Percentiles rank a stretch among this genome's conserved stretches.
phyloP scores from a whole-genome alignment of 2,329 filamentous ascomycete genomes.

The Fusarium sp. region DNA sequence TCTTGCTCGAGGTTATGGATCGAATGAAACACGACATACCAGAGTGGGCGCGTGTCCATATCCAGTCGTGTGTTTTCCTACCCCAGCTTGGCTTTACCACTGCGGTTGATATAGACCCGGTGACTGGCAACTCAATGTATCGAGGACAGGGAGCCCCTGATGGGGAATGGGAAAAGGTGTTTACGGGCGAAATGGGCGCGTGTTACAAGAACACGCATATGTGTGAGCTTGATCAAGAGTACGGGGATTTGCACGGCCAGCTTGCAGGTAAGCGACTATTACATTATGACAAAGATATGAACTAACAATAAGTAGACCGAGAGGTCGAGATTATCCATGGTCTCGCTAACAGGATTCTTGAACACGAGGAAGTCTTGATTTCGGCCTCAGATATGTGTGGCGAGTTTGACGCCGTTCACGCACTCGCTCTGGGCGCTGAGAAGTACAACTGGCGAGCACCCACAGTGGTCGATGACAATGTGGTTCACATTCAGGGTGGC shows the following conservation, averaged over 20 bases:
- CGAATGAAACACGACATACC: slow-evolving; percentile 71
- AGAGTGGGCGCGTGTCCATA: slow-evolving; percentile 59
- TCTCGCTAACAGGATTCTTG: slow-evolving; percentile 73
- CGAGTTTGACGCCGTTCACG: slow-evolving; percentile 84
- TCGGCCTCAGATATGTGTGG: slow-evolving; percentile 80
- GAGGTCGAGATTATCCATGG: slow-evolving; percentile 89
- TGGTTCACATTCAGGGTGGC: slow-evolving; percentile 77
- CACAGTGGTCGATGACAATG: slow-evolving; percentile 71
- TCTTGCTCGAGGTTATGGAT: slow-evolving; percentile 72
- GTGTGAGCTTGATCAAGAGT: slow-evolving; percentile 77
- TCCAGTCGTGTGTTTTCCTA: slow-evolving; percentile 84
- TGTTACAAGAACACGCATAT: slow-evolving; percentile 91
- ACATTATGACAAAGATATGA: not conserved
- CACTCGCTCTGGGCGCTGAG: slow-evolving; percentile 77
- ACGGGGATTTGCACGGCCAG: slow-evolving; percentile 83
- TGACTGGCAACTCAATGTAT: slow-evolving; percentile 65
- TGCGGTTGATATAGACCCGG: slow-evolving; percentile 64
- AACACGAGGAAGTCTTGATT: slow-evolving; percentile 70
- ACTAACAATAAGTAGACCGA: slow-evolving; percentile 63
- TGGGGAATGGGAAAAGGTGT: slow-evolving; percentile 78
- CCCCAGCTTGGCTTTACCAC: slow-evolving; percentile 92
- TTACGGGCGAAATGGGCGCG: slow-evolving; percentile 71
- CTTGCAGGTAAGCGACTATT: slow-evolving; percentile 71
- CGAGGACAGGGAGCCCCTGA: slow-evolving; percentile 64
- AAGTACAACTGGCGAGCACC: slow-evolving; percentile 77